Base-by-base conservation (phyloP, 352 stramenopile genomes). In the Phytophthora crassamura region DNA sequence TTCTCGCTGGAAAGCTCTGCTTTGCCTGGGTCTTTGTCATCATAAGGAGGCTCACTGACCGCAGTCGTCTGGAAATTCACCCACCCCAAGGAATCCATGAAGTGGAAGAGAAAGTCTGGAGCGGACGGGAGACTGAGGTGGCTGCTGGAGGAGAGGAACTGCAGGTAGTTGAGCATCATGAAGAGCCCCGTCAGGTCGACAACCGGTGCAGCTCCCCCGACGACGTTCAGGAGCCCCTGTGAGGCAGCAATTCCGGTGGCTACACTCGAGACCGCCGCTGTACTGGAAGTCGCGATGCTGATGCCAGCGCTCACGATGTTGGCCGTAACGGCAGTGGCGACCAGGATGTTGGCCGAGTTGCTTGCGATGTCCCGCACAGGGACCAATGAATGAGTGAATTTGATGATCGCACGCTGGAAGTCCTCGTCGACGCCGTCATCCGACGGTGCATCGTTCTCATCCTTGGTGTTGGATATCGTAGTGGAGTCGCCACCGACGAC, bases 31-130 rank as follows among this genome's bases (percentile, higher is more conserved):
- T 75, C 56, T 5, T n/a, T 49, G 18, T 14, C 32, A 16, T 18
- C 38, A 16, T 46, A 7, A 64, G 52, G 28, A n/a, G 35, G 30
- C n/a, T 49, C 18, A 7, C 9, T 14, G 32, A 30, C 20, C 4
- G 18, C 22, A 14, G 33, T 67, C 16, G 60, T 58, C 55, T 89
- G 75, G 30, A 92, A 75, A 53, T 83, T 82, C 38, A 54, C 76
- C 84, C 84, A 92, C 0, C 81, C 81, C 9, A 92, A 72, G 42
- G 84, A 89, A 45, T 92, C 84, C 5, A 80, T 90, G 52, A 92
- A 90, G 32, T 84, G 62, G 47, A 82, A 79, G 52, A 84, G 88
- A 38, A 89, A 89, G 18, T 80, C 63, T 0, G 84, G 84, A 7
- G 84, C 84, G 4, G 58, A 74, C 1, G 84, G 84, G 47, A 92